Evolutionary conservation across 2,329 filamentous ascomycete genomes (phyloP).

Genomic region (Leptodontidium sp.): DNA sequence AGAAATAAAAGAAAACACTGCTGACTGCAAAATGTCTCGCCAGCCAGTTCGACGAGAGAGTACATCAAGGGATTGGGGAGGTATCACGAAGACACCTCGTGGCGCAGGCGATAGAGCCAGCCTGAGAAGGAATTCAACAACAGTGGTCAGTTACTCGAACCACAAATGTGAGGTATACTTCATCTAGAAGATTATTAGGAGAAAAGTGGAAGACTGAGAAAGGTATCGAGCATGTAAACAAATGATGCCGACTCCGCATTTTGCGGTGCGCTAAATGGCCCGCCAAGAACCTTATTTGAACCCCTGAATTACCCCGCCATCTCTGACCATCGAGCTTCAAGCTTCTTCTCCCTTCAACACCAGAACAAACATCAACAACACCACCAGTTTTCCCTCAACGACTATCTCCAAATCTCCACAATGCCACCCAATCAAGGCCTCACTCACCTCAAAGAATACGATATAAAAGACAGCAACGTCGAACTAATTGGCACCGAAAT

Average conservation of each 20-base stretch:
- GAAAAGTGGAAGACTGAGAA: not conserved
- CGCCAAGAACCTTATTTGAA: not conserved
- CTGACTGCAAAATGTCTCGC: too few relatives aligned
- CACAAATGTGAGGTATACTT: too few relatives aligned
- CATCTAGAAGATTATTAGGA: not conserved
- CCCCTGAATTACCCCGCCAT: conserved; percentile 10
- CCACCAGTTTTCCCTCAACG: too few relatives aligned
- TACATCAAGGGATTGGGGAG: too few relatives aligned
- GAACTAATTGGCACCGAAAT: conserved; percentile 69
- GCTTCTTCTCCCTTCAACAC: too few relatives aligned
- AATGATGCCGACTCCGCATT: not conserved
- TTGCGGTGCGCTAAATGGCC: not conserved
- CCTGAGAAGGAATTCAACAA: too few relatives aligned
- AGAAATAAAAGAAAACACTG: too few relatives aligned
- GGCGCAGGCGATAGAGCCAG: too few relatives aligned
- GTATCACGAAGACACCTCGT: too few relatives aligned
- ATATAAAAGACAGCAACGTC: conserved; percentile 74
- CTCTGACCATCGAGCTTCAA: not conserved
- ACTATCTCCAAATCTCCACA: not conserved
- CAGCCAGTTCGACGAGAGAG: too few relatives aligned
- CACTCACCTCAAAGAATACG: conserved; percentile 69
- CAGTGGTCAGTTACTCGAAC: too few relatives aligned
- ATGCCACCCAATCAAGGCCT: conserved; percentile 71
- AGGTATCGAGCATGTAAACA: not conserved
- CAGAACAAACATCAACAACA: too few relatives aligned